Percentiles rank a stretch among this genome's conserved stretches.
Conservation (phyloP, 108 stramenopile species). For the Cyclotella kingstonii region DNA sequence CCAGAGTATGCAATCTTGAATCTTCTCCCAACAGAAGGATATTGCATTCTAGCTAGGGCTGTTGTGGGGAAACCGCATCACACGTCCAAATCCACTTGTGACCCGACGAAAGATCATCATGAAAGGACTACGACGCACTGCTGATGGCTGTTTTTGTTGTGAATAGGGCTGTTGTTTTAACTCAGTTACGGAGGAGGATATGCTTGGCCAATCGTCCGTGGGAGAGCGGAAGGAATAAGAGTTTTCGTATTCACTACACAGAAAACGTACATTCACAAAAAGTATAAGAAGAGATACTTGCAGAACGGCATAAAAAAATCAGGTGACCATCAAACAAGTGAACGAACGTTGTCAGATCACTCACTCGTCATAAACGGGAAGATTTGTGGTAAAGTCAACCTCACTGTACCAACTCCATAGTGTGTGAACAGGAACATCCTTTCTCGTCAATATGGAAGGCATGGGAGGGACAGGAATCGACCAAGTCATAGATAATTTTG, state of each 20-base stretch:
- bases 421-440: slow-evolving; percentile 38
- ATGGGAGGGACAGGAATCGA: slow-evolving; percentile 32
- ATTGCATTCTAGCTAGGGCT: too few species aligned
- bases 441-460: slow-evolving; percentile 29
- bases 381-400: slow-evolving; percentile 46
- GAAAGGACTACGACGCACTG: slow-evolving; percentile 37
- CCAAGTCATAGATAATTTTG: slow-evolving; percentile 32
- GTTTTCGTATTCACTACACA: slow-evolving; percentile 33
- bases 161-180: background rate
- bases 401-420: slow-evolving; percentile 42
- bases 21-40: too few species aligned
- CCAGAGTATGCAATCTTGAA: too few species aligned
- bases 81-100: slow-evolving; percentile 25
- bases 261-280: background rate
- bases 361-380: slow-evolving; percentile 52
- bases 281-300: too few species aligned
- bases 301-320: too few species aligned
- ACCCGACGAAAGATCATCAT: slow-evolving; percentile 36
- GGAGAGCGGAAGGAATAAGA: slow-evolving; percentile 42
- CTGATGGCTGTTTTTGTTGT: slow-evolving; percentile 5
- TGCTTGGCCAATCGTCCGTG: slow-evolving; percentile 49
- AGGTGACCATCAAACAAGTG: too few species aligned
- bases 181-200: slow-evolving; percentile 8
- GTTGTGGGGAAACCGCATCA: slow-evolving; percentile 15
- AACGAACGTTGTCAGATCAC: slow-evolving; percentile 5